Base-by-base conservation (phyloP, 257 asterid genomes). In the Thymus mandschuricus region DNA sequence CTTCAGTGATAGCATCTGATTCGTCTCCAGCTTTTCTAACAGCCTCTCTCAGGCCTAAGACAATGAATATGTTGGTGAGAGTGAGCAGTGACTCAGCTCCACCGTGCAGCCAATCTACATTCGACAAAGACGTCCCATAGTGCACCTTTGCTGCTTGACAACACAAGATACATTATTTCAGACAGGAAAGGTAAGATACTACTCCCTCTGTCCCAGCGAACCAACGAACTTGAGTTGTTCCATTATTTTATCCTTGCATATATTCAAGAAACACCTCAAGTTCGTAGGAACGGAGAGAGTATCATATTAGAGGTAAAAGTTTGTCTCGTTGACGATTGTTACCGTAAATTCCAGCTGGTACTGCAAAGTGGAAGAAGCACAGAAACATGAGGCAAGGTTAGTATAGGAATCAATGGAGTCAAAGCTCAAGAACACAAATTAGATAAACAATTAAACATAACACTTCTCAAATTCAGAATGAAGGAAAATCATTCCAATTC, bases 31-130 rank as follows among this genome's bases (percentile, higher is more conserved):
- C 71, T 78, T 83, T 85, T 60, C 96, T 81, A 52, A 94, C 82
- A 76, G 91, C 96, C 48, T 68, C 83, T 59, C 96, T 81, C 49
- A 94, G 87, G 66, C 99, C 99, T 81, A 94, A 72, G 72, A 94
- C 97, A 10, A 91, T 88, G 85, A 94, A 91, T 73, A 94, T 80
- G 88, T 94, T 94, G 71, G 97, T 91, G 71, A 94, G 81, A 15
- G 95, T 85, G 57, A 94, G 97, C 69, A 91, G 79, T 15, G 99
- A 94, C 86, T 94, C 99, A 6, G 97, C 99, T 62, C 99, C 95
- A 75, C 97, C 97, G 46, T 91, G 99, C 86, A 91, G 80, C 96
- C 97, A 94, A 70, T 94, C 99, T 46, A 91, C 96, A 66, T 94
- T 91, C 72, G 98, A 92, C 76, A 92, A 84, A 31, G 97, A 88